Conservation (phyloP, 345 rosid species). For the Sapria himalayana region DNA sequence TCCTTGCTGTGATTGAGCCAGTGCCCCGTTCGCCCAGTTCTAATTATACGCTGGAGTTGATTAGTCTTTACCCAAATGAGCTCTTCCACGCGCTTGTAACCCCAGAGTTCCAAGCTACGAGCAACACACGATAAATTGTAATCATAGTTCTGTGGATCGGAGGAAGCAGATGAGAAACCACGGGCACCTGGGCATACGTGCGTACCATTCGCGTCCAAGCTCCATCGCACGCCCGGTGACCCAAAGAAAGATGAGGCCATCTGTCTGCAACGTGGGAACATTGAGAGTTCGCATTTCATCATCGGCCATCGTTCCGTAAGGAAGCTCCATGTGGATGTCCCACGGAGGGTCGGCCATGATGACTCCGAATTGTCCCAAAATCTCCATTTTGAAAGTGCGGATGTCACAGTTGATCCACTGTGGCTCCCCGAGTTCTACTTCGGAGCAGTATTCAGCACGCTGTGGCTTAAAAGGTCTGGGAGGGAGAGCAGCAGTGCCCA, state of each 20-base stretch:
- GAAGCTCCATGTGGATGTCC: slow-evolving; percentile 99
- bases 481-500: slow-evolving; percentile 22
- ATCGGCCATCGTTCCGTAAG: slow-evolving; percentile 98
- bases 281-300: slow-evolving; percentile 97
- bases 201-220: slow-evolving; percentile 96
- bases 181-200: not conserved
- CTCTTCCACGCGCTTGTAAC: slow-evolving; percentile 90
- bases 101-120: slow-evolving; percentile 89
- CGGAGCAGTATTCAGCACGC: slow-evolving; percentile 91
- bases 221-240: slow-evolving; percentile 99
- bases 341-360: slow-evolving; percentile 99
- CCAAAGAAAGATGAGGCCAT: slow-evolving; percentile 94
- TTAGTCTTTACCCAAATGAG: slow-evolving; percentile 91
- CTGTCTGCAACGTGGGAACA: slow-evolving; percentile 96
- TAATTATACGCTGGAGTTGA: slow-evolving; percentile 90
- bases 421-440: slow-evolving; percentile 92
- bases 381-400: slow-evolving; percentile 79
- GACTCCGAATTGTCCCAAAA: slow-evolving; percentile 88
- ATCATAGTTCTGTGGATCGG: not conserved
- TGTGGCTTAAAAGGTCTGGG: slow-evolving; percentile 56
- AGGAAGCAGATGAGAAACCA: not conserved
- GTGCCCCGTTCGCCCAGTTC: slow-evolving; percentile 97
- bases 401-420: slow-evolving; percentile 97
- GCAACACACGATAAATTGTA: not conserved
- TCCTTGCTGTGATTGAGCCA: slow-evolving; percentile 99